Evolutionary conservation across 208 protist genomes (phyloP).

Genomic region (Trypanosoma avium): DNA sequence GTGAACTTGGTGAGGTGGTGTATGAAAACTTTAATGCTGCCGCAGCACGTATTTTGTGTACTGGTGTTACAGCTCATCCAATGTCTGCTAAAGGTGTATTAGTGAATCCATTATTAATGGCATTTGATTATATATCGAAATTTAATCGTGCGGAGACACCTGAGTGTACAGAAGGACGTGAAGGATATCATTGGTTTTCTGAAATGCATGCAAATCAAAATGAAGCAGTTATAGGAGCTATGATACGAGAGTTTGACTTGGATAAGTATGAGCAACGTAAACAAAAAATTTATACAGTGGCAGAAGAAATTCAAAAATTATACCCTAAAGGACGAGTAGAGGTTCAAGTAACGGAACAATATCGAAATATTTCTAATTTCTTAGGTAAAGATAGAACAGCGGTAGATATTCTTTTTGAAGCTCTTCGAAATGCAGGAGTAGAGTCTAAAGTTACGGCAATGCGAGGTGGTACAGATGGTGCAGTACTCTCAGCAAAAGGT

Average conservation of each 20-base stretch:
- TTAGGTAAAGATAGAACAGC: slow-evolving; percentile 58
- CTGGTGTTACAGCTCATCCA: slow-evolving; percentile 76
- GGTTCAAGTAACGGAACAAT: slow-evolving; percentile 62
- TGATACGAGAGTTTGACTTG: slow-evolving; percentile 76
- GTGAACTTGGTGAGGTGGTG: slow-evolving; percentile 81
- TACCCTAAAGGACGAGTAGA: slow-evolving; percentile 72
- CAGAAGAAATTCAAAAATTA: slow-evolving; percentile 40
- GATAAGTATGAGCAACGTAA: slow-evolving; percentile 53
- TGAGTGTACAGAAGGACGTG: slow-evolving; percentile 70
- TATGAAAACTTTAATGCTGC: slow-evolving; percentile 88
- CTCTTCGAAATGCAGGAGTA: slow-evolving; percentile 52
- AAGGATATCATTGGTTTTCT: slow-evolving; percentile 85
- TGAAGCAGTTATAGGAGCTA: slow-evolving; percentile 48
- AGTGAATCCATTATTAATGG: slow-evolving; percentile 85
- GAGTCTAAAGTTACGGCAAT: slow-evolving; percentile 77
- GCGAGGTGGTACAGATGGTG: slow-evolving; percentile 83
- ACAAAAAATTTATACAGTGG: slow-evolving; percentile 44
- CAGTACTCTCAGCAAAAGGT: slow-evolving; percentile 65
- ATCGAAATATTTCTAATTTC: slow-evolving; percentile 75
- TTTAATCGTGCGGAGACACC: slow-evolving; percentile 76
- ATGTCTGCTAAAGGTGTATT: slow-evolving; percentile 88
- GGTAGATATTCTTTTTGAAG: slow-evolving; percentile 72
- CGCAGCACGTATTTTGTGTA: slow-evolving; percentile 52
- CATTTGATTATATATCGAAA: slow-evolving; percentile 68
- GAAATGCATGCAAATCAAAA: slow-evolving; percentile 54